Base-by-base conservation (phyloP, 768 basidiomycete species). In the Lentinula edodes region DNA sequence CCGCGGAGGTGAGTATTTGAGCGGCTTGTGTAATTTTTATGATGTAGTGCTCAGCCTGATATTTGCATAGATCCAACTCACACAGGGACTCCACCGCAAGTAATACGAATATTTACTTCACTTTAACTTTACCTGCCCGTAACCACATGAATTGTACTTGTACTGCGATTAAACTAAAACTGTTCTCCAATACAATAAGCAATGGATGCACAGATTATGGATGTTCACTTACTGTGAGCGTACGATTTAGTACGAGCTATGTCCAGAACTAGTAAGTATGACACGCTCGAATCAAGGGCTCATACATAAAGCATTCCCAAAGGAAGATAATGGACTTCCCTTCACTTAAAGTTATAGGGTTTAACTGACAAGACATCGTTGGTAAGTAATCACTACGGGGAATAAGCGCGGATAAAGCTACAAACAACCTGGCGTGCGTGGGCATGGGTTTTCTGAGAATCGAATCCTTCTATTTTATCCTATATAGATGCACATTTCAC, bases 1-100 rank as follows among this genome's bases (percentile, higher is more conserved):
- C 82, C 57, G 73, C 82, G 28, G 93, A 95, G 83, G 90, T 91
- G 43, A 62, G 80, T 75, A 4, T 35, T 12, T 23, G 15, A 18
- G 16, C 41, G 52, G 42, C 32, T 43, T 34, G 9, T 20, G 42
- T 58, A 58, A 15, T 15, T 41, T 20, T 28, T 28, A 28, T 28
- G 23, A 23, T 23, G 23, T 23, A 23, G 23, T 23, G 23, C 28
- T 28, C 28, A 28, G 28, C 28, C 3, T 28, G 28, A 2, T 28
- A 2, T 3, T 28, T 28, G 28, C 28, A 13, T 54, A 84, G 83
- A 78, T 84, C 53, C 74, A 78, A 58, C 64, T 80, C 38, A 75
- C 76, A 3, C 74, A 80, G 65, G 73, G 70, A 34, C 66, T 79
- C 36, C 71, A 78, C 34, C 23, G 50, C 28, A 59, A 48, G 20